Percentiles rank a stretch among this genome's conserved stretches.
phyloP scores from a whole-genome alignment of 352 stramenopile species.

The Globisporangium middletonii region DNA sequence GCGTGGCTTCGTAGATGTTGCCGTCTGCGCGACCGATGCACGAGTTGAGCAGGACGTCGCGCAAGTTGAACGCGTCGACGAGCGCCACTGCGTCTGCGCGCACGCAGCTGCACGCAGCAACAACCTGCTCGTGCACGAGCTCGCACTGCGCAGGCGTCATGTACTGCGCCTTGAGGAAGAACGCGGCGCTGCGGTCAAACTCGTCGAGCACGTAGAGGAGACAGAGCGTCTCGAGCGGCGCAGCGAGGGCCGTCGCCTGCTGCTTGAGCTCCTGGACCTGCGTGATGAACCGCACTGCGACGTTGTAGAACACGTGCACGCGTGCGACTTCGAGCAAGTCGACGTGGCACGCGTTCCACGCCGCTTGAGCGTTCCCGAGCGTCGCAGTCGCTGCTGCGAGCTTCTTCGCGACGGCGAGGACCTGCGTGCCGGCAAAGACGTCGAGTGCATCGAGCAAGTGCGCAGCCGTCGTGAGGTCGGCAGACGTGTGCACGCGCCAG shows the following conservation, averaged over 20 bases:
- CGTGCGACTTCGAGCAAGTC: constrained; percentile 65
- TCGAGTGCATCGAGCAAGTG: constrained; percentile 38
- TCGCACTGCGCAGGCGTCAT: constrained; percentile 45
- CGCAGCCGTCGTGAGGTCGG: constrained; percentile 25
- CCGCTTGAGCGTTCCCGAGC: constrained; percentile 25
- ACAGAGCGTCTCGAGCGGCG: constrained; percentile 54
- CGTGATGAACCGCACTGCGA: constrained; percentile 50
- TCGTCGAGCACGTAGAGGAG: constrained; percentile 74
- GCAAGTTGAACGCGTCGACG: constrained; percentile 72
- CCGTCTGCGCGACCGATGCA: constrained; percentile 54
- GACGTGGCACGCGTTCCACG: constrained; percentile 67
- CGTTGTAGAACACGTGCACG: constrained; percentile 75
- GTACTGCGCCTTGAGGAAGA: constrained; percentile 57
- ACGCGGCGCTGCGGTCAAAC: constrained; percentile 45
- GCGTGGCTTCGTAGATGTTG: constrained; percentile 66
- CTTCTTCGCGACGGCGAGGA: constrained; percentile 33
- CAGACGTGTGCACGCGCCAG: constrained; percentile 25
- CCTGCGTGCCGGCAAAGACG: constrained; percentile 47
- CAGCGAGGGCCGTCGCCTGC: constrained; percentile 26
- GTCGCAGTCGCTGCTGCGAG: constrained; percentile 19
- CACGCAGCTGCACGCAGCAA: constrained; percentile 36
- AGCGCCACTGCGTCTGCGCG: constrained; percentile 60
- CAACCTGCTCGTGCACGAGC: constrained; percentile 36
- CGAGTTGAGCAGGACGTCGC: constrained; percentile 66
- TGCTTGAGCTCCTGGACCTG: constrained; percentile 41